Evolutionary conservation across 2,329 filamentous ascomycete species (phyloP).

Genomic region (Fusarium brevicatenulatum): DNA sequence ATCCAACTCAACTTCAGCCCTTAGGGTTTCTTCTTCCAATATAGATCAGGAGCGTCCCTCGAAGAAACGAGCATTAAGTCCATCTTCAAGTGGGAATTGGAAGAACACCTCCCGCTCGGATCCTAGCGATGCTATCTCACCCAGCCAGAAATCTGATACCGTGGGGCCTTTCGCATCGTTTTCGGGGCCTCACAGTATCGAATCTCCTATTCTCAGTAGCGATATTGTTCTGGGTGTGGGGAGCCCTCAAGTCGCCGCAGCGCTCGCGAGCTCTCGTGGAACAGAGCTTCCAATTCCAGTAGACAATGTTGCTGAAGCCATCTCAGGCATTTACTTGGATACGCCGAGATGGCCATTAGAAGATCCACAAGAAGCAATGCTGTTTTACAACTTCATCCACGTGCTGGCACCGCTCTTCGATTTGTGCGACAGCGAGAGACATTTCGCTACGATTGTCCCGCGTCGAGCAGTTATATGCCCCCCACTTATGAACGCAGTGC

Average conservation of each 20-base stretch:
- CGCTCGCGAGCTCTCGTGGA: constrained; percentile 13
- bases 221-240: constrained; percentile 11
- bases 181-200: background rate
- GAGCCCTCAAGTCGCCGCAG: constrained; percentile 10
- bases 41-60: constrained; percentile 20
- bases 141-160: constrained; percentile 2
- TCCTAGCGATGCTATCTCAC: no score
- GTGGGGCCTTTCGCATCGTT: constrained; percentile 12
- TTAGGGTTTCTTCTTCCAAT: background rate
- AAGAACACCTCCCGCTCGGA: background rate
- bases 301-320: constrained; percentile 29
- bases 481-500: constrained; percentile 44
- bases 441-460: constrained; percentile 45
- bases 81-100: constrained; percentile 29
- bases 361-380: constrained; percentile 43
- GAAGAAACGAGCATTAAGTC: constrained; percentile 39
- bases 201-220: constrained; percentile 11
- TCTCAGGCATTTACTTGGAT: constrained; percentile 40
- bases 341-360: constrained; percentile 36
- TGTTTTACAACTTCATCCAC: constrained; percentile 44
- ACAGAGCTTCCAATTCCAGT: constrained; percentile 14
- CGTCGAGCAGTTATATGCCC: constrained; percentile 43
- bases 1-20: background rate
- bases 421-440: constrained; percentile 43
- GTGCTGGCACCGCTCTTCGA: constrained; percentile 44